A percentile compares a stretch with the other conserved stretches of the same genome.
phyloP scores from a whole-genome alignment of 2,329 filamentous ascomycete species.

The Penicillium fuscoglaucum region DNA sequence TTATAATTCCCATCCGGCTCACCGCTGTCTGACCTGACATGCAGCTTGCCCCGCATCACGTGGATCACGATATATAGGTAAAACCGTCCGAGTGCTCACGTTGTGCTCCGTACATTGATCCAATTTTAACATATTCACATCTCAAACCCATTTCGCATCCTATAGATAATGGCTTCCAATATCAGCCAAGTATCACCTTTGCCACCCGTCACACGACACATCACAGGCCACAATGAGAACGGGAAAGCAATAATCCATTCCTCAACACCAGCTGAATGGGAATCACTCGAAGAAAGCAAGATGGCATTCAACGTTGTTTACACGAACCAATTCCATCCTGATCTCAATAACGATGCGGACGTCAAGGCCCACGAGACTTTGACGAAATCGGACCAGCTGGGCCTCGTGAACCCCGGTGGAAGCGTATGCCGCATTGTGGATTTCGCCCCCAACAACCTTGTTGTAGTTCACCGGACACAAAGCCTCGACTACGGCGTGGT shows the following conservation, averaged over 20 bases:
- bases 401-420: conserved; percentile 42
- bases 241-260: conserved; percentile 43
- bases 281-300: conserved; percentile 25
- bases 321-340: conserved; percentile 39
- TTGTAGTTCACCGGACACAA: conserved; percentile 55
- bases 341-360: conserved; percentile 40
- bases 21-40: background rate
- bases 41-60: background rate
- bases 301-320: conserved; percentile 46
- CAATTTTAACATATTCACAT: background rate
- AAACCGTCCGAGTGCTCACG: background rate
- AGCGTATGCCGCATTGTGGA: conserved; percentile 52
- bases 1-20: background rate
- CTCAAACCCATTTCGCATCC: background rate
- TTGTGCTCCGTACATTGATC: no score
- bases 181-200: conserved; percentile 31
- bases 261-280: conserved; percentile 32
- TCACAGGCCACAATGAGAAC: conserved; percentile 40
- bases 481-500: conserved; percentile 58
- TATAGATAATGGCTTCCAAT: conserved; percentile 19
- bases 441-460: conserved; percentile 47
- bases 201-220: conserved; percentile 32
- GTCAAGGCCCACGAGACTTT: conserved; percentile 34
- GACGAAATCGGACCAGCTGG: conserved; percentile 28
- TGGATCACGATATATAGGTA: background rate